Base-by-base conservation (phyloP, 768 basidiomycete species). In the Boletus vermiculosoides region DNA sequence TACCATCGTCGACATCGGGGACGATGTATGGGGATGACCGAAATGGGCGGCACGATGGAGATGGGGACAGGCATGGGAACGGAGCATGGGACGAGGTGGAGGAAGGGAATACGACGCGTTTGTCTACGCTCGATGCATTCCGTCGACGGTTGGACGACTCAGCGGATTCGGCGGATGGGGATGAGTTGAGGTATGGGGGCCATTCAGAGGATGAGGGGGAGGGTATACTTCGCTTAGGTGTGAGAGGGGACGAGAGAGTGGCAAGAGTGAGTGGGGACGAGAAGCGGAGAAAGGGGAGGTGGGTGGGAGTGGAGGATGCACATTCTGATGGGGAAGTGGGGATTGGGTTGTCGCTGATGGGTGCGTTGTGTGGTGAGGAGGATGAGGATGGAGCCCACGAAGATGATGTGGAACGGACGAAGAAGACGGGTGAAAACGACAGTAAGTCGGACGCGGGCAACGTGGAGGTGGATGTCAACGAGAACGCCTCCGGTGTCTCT, bases 291-390 rank as follows among this genome's bases (percentile, higher is more conserved):
- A 41, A 41, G 4, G 41, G 3, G 20, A 36, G 41, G 18, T n/a
- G 28, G 13, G 39, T 42, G 45, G 49, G 47, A 0, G 59, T 9
- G 0, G 63, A 62, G 18, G 67, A 73, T 4, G 76, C 69, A 7
- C 59, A 76, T 52, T 82, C 82, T 2, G 86, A 87, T 55, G 86
- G 83, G 4, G 81, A 83, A 49, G 74, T 81, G 1, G 89, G 85
- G 0, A 90, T 91, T 37, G 89, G 89, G 2, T 71, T 90, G 34
- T 84, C 84, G 2, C 71, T 90, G 52, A 71, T 91, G 51, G 82
- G 83, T 60, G 78, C 77, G 40, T 83, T 64, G 70, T 74, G 39
- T 65, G 73, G 59, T 13, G 77, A 69, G 2, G 70, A 67, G 15
- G 73, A 68, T 0, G 61, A 62, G 0, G 67, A 55, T 1, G 69